These are phyloP conservation scores for Ampelomyces quisqualis DNA, from an alignment of 2,329 filamentous ascomycete species.

Conservation along the genomic window DNA sequence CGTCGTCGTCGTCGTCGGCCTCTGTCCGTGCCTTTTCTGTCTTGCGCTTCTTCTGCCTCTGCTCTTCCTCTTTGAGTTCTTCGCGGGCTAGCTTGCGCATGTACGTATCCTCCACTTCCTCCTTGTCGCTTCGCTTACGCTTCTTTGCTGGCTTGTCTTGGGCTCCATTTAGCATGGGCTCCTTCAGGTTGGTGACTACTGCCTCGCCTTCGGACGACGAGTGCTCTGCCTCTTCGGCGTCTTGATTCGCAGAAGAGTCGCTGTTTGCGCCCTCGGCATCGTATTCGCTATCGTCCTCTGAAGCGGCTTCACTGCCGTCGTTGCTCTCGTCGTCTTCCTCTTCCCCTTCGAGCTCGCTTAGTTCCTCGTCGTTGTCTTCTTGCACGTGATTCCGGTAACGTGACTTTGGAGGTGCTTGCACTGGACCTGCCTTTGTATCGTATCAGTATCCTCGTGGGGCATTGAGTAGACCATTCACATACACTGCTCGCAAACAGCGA, in stretches of 20 bases:
- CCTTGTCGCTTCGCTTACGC: constrained; percentile 57
- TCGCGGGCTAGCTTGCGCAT: constrained; percentile 62
- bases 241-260: constrained; percentile 21
- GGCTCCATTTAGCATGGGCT: constrained; percentile 29
- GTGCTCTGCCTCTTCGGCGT: constrained; percentile 14
- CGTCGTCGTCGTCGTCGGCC: constrained; percentile 17
- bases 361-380: constrained; percentile 19
- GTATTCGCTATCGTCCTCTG: constrained; percentile 40
- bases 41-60: constrained; percentile 42
- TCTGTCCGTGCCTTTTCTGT: constrained; percentile 28
- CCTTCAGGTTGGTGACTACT: constrained; percentile 27
- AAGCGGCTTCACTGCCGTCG: constrained; percentile 33
- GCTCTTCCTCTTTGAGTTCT: constrained; percentile 46
- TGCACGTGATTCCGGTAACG: constrained; percentile 39
- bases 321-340: constrained; percentile 49
- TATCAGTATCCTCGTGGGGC: constrained; percentile 12
- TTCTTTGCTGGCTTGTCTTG: constrained; percentile 39
- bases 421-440: constrained; percentile 35
- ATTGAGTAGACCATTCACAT: constrained; percentile 11
- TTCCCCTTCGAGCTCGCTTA: constrained; percentile 55
- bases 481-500: constrained; percentile 51
- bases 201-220: constrained; percentile 26
- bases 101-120: constrained; percentile 70
- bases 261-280: constrained; percentile 18
- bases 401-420: constrained; percentile 44